Conservation (phyloP, 306 rosid species). For the Macrotyloma uniflorum region DNA sequence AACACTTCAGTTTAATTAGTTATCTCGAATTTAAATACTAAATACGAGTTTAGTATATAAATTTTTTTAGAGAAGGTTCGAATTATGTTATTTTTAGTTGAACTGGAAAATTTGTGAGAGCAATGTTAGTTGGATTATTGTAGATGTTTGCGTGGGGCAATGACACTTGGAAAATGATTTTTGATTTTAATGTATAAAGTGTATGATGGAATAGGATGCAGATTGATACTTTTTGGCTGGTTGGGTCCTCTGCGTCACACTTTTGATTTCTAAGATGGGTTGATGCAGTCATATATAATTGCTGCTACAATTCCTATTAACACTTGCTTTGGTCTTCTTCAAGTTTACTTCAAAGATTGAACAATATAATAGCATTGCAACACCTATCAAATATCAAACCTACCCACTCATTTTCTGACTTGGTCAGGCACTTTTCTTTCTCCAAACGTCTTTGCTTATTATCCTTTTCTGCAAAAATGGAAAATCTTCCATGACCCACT, state of each 20-base stretch:
- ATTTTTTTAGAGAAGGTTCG: too few species aligned
- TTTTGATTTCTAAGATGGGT: too few species aligned
- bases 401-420: neutral
- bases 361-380: too few species aligned
- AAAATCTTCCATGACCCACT: slow-evolving; percentile 23
- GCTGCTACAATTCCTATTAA: too few species aligned
- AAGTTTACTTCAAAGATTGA: too few species aligned
- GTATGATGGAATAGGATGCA: neutral
- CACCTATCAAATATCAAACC: neutral
- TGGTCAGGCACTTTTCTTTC: neutral
- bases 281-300: too few species aligned
- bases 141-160: slow-evolving; percentile 8
- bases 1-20: too few species aligned
- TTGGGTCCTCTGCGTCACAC: neutral
- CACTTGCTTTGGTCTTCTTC: too few species aligned
- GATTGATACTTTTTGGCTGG: neutral
- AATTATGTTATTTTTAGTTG: neutral
- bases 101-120: neutral
- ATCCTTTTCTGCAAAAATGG: neutral
- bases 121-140: neutral
- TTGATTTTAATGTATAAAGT: neutral
- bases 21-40: too few species aligned
- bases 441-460: neutral
- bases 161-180: slow-evolving; percentile 25
- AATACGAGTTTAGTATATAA: too few species aligned